These are phyloP conservation scores for Thermomucor indicae-seudaticae DNA, from an alignment of 371 early-diverging fungal genomes.

Conservation along the genomic window DNA sequence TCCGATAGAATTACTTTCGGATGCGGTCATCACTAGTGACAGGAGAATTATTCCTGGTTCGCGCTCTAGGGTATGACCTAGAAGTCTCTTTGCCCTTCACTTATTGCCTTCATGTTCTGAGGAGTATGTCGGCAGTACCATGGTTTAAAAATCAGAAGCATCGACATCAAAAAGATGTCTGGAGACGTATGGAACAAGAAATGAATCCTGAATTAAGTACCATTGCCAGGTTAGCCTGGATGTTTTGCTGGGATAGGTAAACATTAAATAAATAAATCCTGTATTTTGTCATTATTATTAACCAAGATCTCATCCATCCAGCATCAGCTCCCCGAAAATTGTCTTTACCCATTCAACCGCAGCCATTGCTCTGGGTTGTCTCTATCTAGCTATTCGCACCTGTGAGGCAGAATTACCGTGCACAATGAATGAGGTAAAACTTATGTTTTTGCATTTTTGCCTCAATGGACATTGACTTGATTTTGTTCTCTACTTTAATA, in stretches of 20 bases:
- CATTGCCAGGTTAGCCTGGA: slow-evolving; percentile 40
- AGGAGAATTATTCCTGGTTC: slow-evolving; percentile 39
- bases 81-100: slow-evolving; percentile 45
- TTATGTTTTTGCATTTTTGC: no score
- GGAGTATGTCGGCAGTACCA: slow-evolving; percentile 34
- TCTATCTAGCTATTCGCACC: slow-evolving; percentile 41
- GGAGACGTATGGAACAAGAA: slow-evolving; percentile 39
- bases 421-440: slow-evolving; percentile 40
- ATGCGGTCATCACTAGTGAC: slow-evolving; percentile 44
- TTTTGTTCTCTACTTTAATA: background rate
- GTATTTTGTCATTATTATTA: background rate
- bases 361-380: slow-evolving; percentile 38
- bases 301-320: background rate
- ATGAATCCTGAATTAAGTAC: slow-evolving; percentile 37
- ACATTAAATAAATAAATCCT: background rate
- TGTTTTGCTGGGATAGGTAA: slow-evolving; percentile 43
- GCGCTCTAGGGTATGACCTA: slow-evolving; percentile 42
- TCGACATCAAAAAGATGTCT: slow-evolving; percentile 26
- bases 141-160: slow-evolving; percentile 16
- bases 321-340: slow-evolving; percentile 39
- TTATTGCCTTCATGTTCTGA: slow-evolving; percentile 38
- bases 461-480: background rate
- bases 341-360: slow-evolving; percentile 27
- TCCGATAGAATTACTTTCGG: slow-evolving; percentile 30
- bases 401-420: slow-evolving; percentile 25